Conservation (phyloP, 2,329 filamentous ascomycete species). For the Xylariaceae sp. region DNA sequence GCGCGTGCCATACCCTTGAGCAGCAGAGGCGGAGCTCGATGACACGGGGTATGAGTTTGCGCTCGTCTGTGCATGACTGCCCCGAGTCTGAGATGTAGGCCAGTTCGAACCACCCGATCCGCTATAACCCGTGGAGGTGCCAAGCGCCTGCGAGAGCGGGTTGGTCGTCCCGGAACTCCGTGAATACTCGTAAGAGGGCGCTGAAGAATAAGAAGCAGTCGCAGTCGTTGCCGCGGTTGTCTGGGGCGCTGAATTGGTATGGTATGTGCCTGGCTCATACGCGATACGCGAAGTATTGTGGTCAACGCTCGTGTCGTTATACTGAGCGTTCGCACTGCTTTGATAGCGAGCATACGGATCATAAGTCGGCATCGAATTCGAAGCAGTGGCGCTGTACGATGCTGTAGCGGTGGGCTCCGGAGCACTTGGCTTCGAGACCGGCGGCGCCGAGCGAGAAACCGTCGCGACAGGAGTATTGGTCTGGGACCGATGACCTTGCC, state of each 20-base stretch:
- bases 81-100: slow-evolving; percentile 17
- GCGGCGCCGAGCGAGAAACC: slow-evolving; percentile 17
- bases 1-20: slow-evolving; percentile 19
- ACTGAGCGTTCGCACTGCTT: slow-evolving; percentile 14
- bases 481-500: slow-evolving; percentile 21
- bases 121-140: slow-evolving; percentile 12
- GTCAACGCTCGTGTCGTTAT: slow-evolving; percentile 13
- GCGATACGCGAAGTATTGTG: slow-evolving; percentile 17
- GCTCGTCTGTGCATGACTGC: slow-evolving; percentile 9
- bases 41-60: slow-evolving; percentile 16
- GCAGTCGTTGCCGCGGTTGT: slow-evolving; percentile 13
- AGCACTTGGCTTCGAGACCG: slow-evolving; percentile 18
- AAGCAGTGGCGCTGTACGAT: slow-evolving; percentile 20
- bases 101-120: slow-evolving; percentile 13
- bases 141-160: slow-evolving; percentile 20
- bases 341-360: slow-evolving; percentile 25
- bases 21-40: slow-evolving; percentile 8
- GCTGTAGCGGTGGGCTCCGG: slow-evolving; percentile 17
- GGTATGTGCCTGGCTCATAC: slow-evolving; percentile 22
- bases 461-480: slow-evolving; percentile 19
- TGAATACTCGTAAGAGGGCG: slow-evolving; percentile 22
- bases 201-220: slow-evolving; percentile 18
- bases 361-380: slow-evolving; percentile 18
- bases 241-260: no score
- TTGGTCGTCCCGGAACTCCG: slow-evolving; percentile 14